Base-by-base conservation (phyloP, 1,284 basidiomycete species). In the Moesziomyces antarcticus region DNA sequence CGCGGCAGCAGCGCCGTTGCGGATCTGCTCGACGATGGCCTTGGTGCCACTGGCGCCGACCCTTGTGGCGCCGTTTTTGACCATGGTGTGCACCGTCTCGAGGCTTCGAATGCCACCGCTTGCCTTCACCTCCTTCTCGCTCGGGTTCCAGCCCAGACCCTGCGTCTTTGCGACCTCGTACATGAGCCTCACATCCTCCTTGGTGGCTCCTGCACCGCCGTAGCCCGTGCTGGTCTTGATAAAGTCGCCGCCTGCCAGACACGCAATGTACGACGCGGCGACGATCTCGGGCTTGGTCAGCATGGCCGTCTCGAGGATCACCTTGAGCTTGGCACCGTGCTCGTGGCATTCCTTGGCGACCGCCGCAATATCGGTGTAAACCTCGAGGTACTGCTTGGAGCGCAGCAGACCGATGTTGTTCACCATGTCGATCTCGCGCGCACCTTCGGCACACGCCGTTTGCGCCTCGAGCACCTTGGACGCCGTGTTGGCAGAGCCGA, bases 201-300 rank as follows among this genome's bases (percentile, higher is more conserved):
- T 60, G 18, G 60, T 74, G 11, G 80, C 79, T 18, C 80, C 80
- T n/a, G 66, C 56, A 0, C 75, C 56, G 18, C 73, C 80, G 55
- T 79, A 82, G 3, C 80, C 79, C 11, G 80, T 82, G 46, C 72
- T 75, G 4, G 80, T 82, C 71, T 82, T 82, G 56, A 82, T 61
- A 51, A 80, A 82, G 22, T 66, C 73, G 8, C 61, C 70, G 10
- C 80, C 80, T 0, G 79, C 80, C 18, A 75, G 54, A 21, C 77
- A 78, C 16, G 77, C 71, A n/a, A 74, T n/a, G 35, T 72, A 73
- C 24, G 60, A 50, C 7, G 78, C 63, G 3, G 70, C 63, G 16
- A 68, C 71, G 43, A 80, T 77, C 50, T 80, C 70, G 10, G 66
- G 43, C 13, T 64, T 66, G 18, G 68, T 60, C n/a, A 81, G 61